These are phyloP conservation scores for Candida wancherniae DNA, from an alignment of 805 yeast genomes.

Conservation along the genomic window DNA sequence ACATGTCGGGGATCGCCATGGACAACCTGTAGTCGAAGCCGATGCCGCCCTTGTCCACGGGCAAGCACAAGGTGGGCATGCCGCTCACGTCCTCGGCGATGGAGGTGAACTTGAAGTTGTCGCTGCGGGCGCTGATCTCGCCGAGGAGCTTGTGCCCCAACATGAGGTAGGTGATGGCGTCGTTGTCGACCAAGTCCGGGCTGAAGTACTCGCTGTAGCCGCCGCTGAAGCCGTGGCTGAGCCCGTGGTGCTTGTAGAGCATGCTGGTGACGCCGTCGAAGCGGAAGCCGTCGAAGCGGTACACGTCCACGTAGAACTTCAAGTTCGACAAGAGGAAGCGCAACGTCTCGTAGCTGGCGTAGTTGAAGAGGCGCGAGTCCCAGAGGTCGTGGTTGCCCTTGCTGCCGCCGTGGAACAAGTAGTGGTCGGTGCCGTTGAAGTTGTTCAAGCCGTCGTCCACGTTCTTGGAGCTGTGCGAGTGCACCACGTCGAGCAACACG, in stretches of 20 bases:
- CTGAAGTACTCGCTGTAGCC: conserved; percentile 88
- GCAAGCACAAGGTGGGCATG: conserved; percentile 88
- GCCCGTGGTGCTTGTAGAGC: conserved; percentile 90
- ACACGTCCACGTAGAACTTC: conserved; percentile 77
- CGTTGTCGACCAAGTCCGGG: conserved; percentile 73
- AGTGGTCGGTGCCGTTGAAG: conserved; percentile 94
- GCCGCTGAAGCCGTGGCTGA: conserved; percentile 86
- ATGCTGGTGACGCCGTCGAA: conserved; percentile 96
- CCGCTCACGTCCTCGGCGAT: conserved; percentile 98
- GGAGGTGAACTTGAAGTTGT: conserved; percentile 49
- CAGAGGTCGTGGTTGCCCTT: conserved; percentile 87
- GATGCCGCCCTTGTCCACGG: conserved; percentile 73
- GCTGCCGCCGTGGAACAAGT: conserved; percentile 88
- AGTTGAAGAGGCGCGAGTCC: conserved; percentile 95
- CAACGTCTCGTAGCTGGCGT: conserved; percentile 86
- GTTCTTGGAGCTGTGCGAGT: conserved; percentile 93
- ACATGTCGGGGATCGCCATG: conserved; percentile 98
- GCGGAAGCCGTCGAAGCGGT: conserved; percentile 88
- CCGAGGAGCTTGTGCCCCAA: conserved; percentile 78
- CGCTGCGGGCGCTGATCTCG: conserved; percentile 40
- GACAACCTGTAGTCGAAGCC: conserved; percentile 93
- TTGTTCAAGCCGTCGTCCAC: conserved; percentile 88
- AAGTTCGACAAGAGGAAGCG: conserved; percentile 81
- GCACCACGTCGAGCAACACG: conserved; percentile 88
- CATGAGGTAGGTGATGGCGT: conserved; percentile 83